Conservation (phyloP, 768 basidiomycete species). For the Sarcomyxa edulis region DNA sequence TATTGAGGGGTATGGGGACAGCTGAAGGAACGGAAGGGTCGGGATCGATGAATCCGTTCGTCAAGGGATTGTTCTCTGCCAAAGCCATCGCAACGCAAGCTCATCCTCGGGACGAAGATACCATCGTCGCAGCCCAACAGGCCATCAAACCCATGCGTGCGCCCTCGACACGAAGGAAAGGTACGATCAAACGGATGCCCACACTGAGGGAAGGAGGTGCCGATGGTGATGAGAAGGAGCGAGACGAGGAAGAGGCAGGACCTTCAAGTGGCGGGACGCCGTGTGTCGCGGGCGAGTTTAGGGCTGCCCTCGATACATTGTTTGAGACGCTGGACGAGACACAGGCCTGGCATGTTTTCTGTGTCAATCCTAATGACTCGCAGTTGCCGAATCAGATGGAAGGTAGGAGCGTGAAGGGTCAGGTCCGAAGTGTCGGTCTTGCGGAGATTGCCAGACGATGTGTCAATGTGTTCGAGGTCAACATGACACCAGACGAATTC, state of each 20-base stretch:
- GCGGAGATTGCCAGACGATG: constrained; percentile 70
- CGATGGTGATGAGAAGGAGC: constrained; percentile 43
- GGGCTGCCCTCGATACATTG: constrained; percentile 75
- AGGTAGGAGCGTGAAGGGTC: constrained; percentile 86
- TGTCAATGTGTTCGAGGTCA: constrained; percentile 71
- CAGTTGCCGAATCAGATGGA: constrained; percentile 94
- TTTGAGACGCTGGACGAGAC: constrained; percentile 88
- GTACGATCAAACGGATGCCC: constrained; percentile 59
- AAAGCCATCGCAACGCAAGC: constrained; percentile 90
- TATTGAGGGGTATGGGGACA: constrained; percentile 75
- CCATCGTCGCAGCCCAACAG: constrained; percentile 92
- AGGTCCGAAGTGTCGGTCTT: constrained; percentile 78
- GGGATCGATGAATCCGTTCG: constrained; percentile 87
- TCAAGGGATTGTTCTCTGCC: constrained; percentile 82
- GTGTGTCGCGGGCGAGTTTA: constrained; percentile 88
- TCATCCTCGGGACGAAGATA: constrained; percentile 90
- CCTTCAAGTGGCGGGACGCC: constrained; percentile 33
- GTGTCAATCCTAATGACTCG: constrained; percentile 91
- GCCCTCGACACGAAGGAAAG: constrained; percentile 83
- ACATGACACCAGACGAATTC: constrained; percentile 84
- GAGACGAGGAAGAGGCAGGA: constrained; percentile 21
- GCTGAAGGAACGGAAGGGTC: constrained; percentile 55
- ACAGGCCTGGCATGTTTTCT: constrained; percentile 89
- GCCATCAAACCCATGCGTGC: constrained; percentile 91
- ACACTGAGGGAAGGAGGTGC: constrained; percentile 38